Base-by-base conservation (phyloP, 2,329 filamentous ascomycete genomes). In the Xylaria sp. region DNA sequence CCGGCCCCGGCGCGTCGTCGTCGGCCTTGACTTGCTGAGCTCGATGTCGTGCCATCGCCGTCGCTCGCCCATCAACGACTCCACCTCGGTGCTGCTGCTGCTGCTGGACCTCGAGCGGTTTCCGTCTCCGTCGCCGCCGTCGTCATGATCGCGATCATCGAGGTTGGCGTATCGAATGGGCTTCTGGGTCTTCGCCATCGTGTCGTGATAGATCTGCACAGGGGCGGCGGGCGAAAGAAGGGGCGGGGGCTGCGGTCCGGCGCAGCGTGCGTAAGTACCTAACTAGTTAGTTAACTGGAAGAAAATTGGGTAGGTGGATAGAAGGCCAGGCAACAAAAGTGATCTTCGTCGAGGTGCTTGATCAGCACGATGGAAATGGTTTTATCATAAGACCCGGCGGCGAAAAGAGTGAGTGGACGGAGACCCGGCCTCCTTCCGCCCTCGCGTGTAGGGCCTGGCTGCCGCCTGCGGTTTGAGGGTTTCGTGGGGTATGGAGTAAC, bases 61-160 rank as follows among this genome's bases (percentile, higher is more conserved):
- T 52, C 70, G 70, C 21, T 72, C 71, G 47, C 70, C 71, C 63
- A 76, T 73, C 45, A 77, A 60, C 4, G 73, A 74, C 21, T 61
- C 61, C 51, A 76, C 73, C 57, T 76, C 74, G 49, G 74, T 76
- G 64, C 68, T 73, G 21, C 69, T 73, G 29, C 69, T 66, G 49
- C 74, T 76, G 64, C 68, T 73, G 21, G 70, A 74, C 37, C 69
- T 66, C 47, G 60, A 54, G 52, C 70, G 68, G 19, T 72, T 68
- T 46, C 68, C 65, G 43, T n/a, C n/a, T n/a, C n/a, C n/a, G n/a
- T n/a, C n/a, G n/a, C n/a, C n/a, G n/a, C n/a, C n/a, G n/a, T n/a
- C n/a, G n/a, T n/a, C n/a, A n/a, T 74, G 71, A n/a, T 69, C 68
- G 20, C 63, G 49, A 26, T 65, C 59, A 29, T 65, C 57, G 43